These are phyloP conservation scores for Sclerotinia borealis DNA, from an alignment of 2,329 filamentous ascomycete genomes.

Conservation along the genomic window DNA sequence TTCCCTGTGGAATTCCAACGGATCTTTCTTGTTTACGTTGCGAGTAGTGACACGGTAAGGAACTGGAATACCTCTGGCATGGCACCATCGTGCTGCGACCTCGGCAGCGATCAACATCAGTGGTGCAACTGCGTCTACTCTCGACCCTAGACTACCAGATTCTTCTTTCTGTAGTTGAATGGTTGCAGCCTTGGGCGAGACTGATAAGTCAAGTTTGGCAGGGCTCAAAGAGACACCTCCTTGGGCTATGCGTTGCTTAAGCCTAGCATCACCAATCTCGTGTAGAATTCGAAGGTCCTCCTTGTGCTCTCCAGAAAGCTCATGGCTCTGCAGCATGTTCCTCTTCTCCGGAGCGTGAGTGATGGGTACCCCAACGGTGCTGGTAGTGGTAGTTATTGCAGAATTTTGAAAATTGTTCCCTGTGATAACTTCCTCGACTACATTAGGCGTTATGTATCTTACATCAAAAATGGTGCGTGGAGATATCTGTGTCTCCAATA, in stretches of 20 bases:
- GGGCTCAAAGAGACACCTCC: slow-evolving; percentile 9
- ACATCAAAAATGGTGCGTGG: slow-evolving; percentile 49
- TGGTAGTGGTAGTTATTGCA: slow-evolving; percentile 15
- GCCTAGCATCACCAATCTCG: slow-evolving; percentile 39
- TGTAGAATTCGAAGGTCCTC: slow-evolving; percentile 44
- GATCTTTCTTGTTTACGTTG: slow-evolving; percentile 23
- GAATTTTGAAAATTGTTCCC: background rate
- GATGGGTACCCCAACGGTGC: background rate
- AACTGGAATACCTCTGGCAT: slow-evolving; percentile 49
- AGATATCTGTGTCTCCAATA: slow-evolving; percentile 50
- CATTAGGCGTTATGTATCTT: slow-evolving; percentile 49
- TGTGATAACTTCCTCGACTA: slow-evolving; percentile 37
- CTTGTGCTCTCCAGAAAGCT: slow-evolving; percentile 40
- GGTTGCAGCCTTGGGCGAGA: background rate
- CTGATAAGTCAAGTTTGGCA: background rate
- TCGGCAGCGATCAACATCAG: slow-evolving; percentile 58
- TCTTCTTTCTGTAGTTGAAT: slow-evolving; percentile 1
- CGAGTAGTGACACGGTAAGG: slow-evolving; percentile 43
- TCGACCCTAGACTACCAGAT: background rate
- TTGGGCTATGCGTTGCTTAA: slow-evolving; percentile 9
- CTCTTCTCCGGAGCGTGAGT: slow-evolving; percentile 33
- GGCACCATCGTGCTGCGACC: slow-evolving; percentile 55
- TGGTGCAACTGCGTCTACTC: slow-evolving; percentile 19
- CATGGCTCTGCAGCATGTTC: slow-evolving; percentile 36
- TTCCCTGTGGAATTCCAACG: slow-evolving; percentile 23